These are phyloP conservation scores for Hyphopichia fennica DNA, from an alignment of 1,139 yeast genomes.

Conservation along the genomic window DNA sequence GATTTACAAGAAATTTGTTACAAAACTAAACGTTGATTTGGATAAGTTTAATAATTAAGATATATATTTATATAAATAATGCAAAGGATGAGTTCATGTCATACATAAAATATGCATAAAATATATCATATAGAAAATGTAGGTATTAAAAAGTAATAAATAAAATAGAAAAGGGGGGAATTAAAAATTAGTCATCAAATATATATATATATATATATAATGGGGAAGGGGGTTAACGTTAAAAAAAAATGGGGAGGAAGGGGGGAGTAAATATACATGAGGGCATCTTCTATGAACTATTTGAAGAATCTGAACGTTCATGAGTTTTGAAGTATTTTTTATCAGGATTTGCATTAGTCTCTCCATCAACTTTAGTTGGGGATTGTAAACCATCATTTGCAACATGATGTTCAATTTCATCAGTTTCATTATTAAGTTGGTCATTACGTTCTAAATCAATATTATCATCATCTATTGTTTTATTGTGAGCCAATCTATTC, in stretches of 20 bases:
- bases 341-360: not conserved
- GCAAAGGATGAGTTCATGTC: not conserved
- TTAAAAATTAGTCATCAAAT: too few relatives aligned
- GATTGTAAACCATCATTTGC: not conserved
- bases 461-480: conserved; percentile 13
- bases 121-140: too few relatives aligned
- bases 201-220: too few relatives aligned
- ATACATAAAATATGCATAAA: not conserved
- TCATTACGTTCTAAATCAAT: conserved; percentile 23
- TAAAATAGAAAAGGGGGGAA: too few relatives aligned
- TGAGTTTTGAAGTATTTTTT: conserved; percentile 3
- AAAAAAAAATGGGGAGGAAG: not conserved
- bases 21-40: conserved; percentile 8
- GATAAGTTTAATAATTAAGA: not conserved
- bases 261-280: not conserved
- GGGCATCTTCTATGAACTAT: not conserved
- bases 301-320: conserved; percentile 5
- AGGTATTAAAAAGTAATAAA: too few relatives aligned
- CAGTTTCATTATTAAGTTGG: conserved; percentile 10
- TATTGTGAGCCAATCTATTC: conserved; percentile 11
- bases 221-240: too few relatives aligned
- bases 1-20: conserved; percentile 45
- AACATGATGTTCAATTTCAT: not conserved
- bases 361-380: not conserved
- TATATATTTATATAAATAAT: not conserved